Conservation (phyloP, 208 protist species). For the Wallacemonas collosoma region DNA sequence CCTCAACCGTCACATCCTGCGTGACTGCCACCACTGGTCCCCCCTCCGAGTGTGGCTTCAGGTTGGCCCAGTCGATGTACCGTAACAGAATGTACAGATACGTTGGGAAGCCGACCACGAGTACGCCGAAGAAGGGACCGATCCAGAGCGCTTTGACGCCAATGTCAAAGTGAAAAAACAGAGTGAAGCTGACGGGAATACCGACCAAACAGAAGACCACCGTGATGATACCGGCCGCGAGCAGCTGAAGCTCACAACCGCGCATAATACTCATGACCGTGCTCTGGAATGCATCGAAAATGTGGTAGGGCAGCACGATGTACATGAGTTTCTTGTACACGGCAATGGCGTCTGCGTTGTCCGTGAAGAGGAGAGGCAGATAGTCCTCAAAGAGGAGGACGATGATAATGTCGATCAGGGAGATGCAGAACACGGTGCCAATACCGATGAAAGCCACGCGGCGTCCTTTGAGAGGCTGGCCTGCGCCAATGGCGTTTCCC, state of each 20-base stretch:
- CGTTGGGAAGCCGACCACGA: constrained; percentile 39
- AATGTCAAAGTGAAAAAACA: constrained; percentile 79
- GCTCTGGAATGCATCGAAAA: constrained; percentile 82
- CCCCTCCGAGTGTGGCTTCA: constrained; percentile 59
- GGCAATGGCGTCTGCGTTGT: constrained; percentile 21
- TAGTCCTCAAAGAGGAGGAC: constrained; percentile 44
- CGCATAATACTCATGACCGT: constrained; percentile 78
- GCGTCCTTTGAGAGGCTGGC: constrained; percentile 66
- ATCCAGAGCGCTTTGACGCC: constrained; percentile 80
- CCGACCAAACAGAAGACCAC: constrained; percentile 67
- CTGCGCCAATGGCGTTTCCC: constrained; percentile 75
- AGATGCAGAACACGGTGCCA: constrained; percentile 47
- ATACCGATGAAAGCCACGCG: constrained; percentile 66
- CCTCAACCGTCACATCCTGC: constrained; percentile 10
- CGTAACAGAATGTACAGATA: constrained; percentile 74
- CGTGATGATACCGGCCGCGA: constrained; percentile 67
- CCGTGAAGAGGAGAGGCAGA: constrained; percentile 72
- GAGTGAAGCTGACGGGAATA: constrained; percentile 61
- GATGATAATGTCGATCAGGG: constrained; percentile 46
- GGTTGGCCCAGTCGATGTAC: constrained; percentile 73
- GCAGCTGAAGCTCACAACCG: constrained; percentile 72
- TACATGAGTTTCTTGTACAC: constrained; percentile 65
- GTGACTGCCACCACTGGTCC: neutral
- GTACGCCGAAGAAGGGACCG: constrained; percentile 62
- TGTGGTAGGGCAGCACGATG: constrained; percentile 78